Conservation (phyloP, 2,329 filamentous ascomycete species). For the Fusarium pseudoanthophilum region DNA sequence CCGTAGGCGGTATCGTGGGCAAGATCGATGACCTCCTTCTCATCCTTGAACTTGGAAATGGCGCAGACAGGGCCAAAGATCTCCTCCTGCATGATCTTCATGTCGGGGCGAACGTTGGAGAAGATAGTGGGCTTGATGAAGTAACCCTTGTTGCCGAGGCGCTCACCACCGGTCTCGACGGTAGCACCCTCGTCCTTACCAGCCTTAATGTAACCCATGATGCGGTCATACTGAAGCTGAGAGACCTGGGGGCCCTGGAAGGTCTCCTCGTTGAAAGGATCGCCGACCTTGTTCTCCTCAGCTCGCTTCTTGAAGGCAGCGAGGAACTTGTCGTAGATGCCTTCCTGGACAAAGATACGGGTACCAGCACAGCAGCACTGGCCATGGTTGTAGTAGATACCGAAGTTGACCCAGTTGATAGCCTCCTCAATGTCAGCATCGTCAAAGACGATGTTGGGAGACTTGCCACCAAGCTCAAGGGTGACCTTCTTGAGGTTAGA, state of each 20-base stretch:
- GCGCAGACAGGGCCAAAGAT: constrained; percentile 91
- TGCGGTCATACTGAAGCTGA: constrained; percentile 86
- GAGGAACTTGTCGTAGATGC: constrained; percentile 89
- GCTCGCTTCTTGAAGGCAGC: constrained; percentile 82
- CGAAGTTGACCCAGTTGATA: constrained; percentile 81
- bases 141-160: constrained; percentile 80
- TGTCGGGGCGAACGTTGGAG: constrained; percentile 80
- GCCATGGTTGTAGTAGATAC: constrained; percentile 73
- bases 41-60: constrained; percentile 86
- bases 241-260: constrained; percentile 92
- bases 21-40: constrained; percentile 79
- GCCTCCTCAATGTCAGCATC: constrained; percentile 82
- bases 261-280: constrained; percentile 81
- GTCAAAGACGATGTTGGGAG: constrained; percentile 82
- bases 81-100: constrained; percentile 93
- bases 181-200: constrained; percentile 69
- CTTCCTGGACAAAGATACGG: constrained; percentile 86
- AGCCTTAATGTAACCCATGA: constrained; percentile 83
- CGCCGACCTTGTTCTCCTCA: constrained; percentile 79
- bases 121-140: constrained; percentile 95
- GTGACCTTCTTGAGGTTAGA: constrained; percentile 87
- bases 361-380: constrained; percentile 80
- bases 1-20: constrained; percentile 84
- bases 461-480: constrained; percentile 83
- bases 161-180: constrained; percentile 64